Conservation (phyloP, 129 eudicot species). For the Lonicera japonica region DNA sequence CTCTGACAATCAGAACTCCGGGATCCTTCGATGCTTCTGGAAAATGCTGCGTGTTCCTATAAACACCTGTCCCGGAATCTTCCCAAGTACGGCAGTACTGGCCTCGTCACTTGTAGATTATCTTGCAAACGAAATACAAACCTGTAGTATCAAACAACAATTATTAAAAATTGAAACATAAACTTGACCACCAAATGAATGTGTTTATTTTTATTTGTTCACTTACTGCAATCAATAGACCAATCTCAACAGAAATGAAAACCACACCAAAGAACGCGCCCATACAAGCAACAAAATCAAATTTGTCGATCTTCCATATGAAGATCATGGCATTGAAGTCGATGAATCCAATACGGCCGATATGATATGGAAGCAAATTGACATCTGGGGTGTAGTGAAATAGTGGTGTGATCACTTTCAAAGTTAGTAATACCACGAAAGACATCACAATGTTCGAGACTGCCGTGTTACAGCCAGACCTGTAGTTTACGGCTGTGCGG, state of each 20-base stretch:
- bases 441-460: conserved; percentile 78
- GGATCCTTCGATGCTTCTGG: conserved; percentile 59
- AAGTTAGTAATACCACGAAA: conserved; percentile 39
- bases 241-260: conserved; percentile 51
- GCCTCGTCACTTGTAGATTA: conserved; percentile 79
- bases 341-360: conserved; percentile 55
- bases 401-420: conserved; percentile 51
- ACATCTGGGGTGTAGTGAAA: conserved; percentile 67
- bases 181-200: background rate
- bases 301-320: conserved; percentile 63
- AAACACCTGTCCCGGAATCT: conserved; percentile 60
- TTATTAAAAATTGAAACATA: background rate
- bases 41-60: conserved; percentile 56
- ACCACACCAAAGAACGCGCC: conserved; percentile 76
- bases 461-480: conserved; percentile 63
- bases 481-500: conserved; percentile 61
- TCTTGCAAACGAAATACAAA: conserved; percentile 61
- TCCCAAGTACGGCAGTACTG: conserved; percentile 62
- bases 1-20: conserved; percentile 51
- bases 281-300: conserved; percentile 65
- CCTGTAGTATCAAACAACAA: conserved; percentile 19
- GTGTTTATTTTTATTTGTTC: background rate
- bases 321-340: conserved; percentile 50
- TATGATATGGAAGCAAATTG: conserved; percentile 70
- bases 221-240: conserved; percentile 62